Evolutionary conservation across 2,329 filamentous ascomycete genomes (phyloP), one percentile per base, ranked within the genome.

Genomic region (Penicillium brasilianum): DNA sequence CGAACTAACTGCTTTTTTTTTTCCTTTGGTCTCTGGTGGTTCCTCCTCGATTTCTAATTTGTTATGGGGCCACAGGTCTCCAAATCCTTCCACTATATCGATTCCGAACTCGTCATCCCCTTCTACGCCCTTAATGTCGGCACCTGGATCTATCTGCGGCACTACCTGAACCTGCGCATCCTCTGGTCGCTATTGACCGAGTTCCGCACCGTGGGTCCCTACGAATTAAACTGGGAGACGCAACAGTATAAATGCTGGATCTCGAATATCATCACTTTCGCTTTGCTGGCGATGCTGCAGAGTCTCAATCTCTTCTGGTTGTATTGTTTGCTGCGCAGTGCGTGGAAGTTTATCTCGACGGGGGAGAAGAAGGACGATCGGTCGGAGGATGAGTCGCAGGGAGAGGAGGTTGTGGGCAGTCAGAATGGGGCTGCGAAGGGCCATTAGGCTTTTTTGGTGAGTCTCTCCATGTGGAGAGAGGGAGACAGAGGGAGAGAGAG

Each of bases 81-180:
- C 65, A 97, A 97, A 81, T 85, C 88, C 14, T 87, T 97, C 68
- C 96, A 96, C 80, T 97, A 97, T 80, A 80, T 96, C 69, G 90
- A 95, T 72, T 88, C 88, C 59, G 81, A 85, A 55, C 79, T 94
- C 36, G 89, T 91, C 28, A 87, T 84, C 0, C 92, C 91, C 18
- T 96, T 92, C 80, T 97, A 94, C 78, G 86, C 86, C 74, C 64
- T 90, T 69, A 96, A 96, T 80, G 89, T 95, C 77, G 80, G 81
- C 66, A 82, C 89, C 57, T 97, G 93, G 93, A 87, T 92, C 71
- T 97, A 97, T 81, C 82, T 93, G 61, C 91, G 93, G 52, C 93
- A 97, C 79, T 93, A 88, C 46, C 69, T 80, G 34, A 81, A 81
- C 61, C 70, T 80, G 28, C 69, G 72, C 36, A 75, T 79, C 32